Percentiles rank a stretch among this genome's conserved stretches.
Evolutionary conservation across 257 asterid genomes (phyloP).

Genomic region (Lycium ferocissimum): DNA sequence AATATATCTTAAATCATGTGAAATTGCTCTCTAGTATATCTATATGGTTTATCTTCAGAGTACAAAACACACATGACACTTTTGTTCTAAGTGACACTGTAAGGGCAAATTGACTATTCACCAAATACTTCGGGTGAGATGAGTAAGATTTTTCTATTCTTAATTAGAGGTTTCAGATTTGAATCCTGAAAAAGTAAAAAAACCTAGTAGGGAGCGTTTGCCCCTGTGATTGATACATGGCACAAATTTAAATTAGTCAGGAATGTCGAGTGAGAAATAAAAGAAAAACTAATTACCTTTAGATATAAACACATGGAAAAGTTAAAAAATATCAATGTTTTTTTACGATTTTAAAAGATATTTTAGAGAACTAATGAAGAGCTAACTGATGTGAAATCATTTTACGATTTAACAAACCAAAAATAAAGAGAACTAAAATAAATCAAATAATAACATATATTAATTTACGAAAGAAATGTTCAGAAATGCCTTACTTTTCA

Average conservation of each 20-base stretch:
- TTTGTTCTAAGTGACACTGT: background rate
- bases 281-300: too few relatives aligned
- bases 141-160: too few relatives aligned
- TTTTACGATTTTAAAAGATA: too few relatives aligned
- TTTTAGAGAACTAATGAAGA: background rate
- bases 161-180: too few relatives aligned
- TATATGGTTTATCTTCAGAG: background rate
- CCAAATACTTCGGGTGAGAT: too few relatives aligned
- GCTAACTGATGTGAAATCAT: background rate
- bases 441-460: background rate
- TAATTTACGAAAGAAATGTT: background rate
- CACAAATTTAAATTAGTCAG: background rate
- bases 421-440: background rate
- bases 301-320: background rate
- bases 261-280: background rate
- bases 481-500: background rate
- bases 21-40: background rate
- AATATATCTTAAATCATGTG: background rate
- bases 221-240: background rate
- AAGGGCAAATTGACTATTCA: too few relatives aligned
- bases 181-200: too few relatives aligned
- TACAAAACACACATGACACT: background rate
- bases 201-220: background rate
- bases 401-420: background rate
- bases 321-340: too few relatives aligned